Evolutionary conservation across 1,284 basidiomycete genomes (phyloP), one percentile per base, ranked within the genome.

Genomic region (Amylostereum chailletii): DNA sequence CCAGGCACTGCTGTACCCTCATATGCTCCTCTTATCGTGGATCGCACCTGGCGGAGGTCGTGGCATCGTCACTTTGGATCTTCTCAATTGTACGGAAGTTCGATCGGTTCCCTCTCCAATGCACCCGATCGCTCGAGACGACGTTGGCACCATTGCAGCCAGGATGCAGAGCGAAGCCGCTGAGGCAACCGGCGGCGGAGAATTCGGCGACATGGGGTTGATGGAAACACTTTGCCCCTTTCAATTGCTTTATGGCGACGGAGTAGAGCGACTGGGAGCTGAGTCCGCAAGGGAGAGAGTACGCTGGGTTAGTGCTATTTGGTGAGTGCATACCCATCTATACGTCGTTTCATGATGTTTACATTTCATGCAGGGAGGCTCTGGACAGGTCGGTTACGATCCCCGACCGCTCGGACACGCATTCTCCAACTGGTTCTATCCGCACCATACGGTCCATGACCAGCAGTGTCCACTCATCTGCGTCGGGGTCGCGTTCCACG

Each of bases 301-400:
- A 45, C 79, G 85, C 64, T 94, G 92, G 91, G 87, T 93, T 27
- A 86, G 84, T 57, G 78, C 88, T 2, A 78, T 94, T 47, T 92
- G 88, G 91, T 90, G 58, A 45, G 81, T 68, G 0, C 67, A 29
- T 38, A 26, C 9, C 26, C 27, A 34, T 31, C 39, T 55, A 50
- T 52, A 43, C 52, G 11, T 4, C 42, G 6, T 38, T 39, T 38
- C 7, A 43, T 42, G n/a, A 34, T 49, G 19, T 34, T 50, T 45
- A 51, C 45, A 34, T 42, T 49, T 8, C 42, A 41, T 52, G 45
- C 55, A 90, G 87, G 86, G 87, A 89, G 55, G 80, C 82, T 1
- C 61, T 79, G 31, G 72, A 77, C 54, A 70, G 69, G 29, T 69
- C 77, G 5, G 63, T 76, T 5, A 69, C 70, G 0, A 62, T 77